Evolutionary conservation across 371 early-diverging fungal genomes (phyloP), one percentile per base, ranked within the genome.

Genomic region (Blakeslea trispora): DNA sequence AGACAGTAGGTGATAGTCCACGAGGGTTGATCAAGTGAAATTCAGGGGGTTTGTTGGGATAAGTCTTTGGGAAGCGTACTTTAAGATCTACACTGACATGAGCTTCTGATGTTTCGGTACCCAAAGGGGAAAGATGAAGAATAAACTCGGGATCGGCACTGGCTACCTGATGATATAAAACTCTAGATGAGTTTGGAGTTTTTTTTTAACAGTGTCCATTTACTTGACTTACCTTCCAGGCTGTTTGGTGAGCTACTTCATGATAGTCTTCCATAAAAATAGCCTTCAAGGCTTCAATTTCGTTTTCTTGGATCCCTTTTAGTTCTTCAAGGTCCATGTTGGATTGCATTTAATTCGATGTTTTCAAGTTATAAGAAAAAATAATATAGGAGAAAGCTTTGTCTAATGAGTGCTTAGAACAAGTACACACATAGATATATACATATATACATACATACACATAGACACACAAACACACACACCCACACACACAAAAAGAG

Each of bases 141-240:
- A 79, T 72, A 66, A 91, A 91, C 66, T 91, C 91, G 23, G 85
- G 85, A 45, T 77, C 73, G 14, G 77, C 61, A 22, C 75, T 71
- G 34, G 81, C 70, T 50, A 87, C 79, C 85, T 84, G 61, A 37
- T 22, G 61, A 37, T 22, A 17, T 13, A 44, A 48, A 35, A 19
- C 9, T 13, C 7, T 28, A 39, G 4, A 18, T 15, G 7, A 28
- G 28, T 13, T 41, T 17, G 14, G 9, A 19, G 1, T 47, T 57
- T 43, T 31, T 21, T 41, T 10, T 21, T 55, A n/a, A n/a, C n/a
- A n/a, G n/a, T n/a, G n/a, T n/a, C n/a, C n/a, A n/a, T n/a, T n/a
- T n/a, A n/a, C n/a, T n/a, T n/a, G n/a, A n/a, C n/a, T 47, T 69
- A 79, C 87, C 77, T 90, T 90, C 91, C 91, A 91, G 14, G 86